Conservation (phyloP, 768 basidiomycete genomes). For the Lactarius vividus region DNA sequence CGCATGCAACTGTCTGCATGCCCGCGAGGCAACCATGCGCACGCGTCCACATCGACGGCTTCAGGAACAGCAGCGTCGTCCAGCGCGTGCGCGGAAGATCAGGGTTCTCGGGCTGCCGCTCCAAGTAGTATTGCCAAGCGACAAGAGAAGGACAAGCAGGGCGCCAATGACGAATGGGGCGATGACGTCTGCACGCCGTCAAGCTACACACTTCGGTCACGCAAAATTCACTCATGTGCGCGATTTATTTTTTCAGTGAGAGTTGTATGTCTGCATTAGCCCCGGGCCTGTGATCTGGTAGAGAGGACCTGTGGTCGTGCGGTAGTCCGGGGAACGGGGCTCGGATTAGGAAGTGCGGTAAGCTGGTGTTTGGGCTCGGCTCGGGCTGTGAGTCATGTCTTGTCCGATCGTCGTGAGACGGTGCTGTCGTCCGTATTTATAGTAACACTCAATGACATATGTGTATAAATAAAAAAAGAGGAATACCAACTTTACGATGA, state of each 20-base stretch:
- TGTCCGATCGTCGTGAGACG: no score
- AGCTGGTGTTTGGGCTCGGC: no score
- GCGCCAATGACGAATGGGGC: conserved; percentile 62
- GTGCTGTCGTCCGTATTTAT: background rate
- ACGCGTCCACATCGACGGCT: conserved; percentile 58
- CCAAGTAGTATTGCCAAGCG: conserved; percentile 64
- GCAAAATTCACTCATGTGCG: no score
- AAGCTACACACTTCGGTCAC: no score
- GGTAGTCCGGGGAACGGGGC: conserved; percentile 50
- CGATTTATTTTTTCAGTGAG: no score
- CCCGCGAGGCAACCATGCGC: conserved; percentile 59
- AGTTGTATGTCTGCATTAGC: no score
- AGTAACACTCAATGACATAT: background rate
- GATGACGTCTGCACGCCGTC: conserved; percentile 58
- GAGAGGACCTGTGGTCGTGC: no score
- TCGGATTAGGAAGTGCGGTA: no score
- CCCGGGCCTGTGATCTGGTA: no score
- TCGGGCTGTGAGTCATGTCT: no score
- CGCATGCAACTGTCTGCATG: conserved; percentile 58
- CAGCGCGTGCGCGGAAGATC: conserved; percentile 28
- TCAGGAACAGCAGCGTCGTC: conserved; percentile 64
- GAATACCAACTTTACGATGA: no score
- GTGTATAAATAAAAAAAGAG: background rate
- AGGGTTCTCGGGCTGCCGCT: conserved; percentile 33
- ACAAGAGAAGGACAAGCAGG: conserved; percentile 54